Evolutionary conservation across 306 rosid species (phyloP), one percentile per base, ranked within the genome.

Genomic region (Inga laurina): DNA sequence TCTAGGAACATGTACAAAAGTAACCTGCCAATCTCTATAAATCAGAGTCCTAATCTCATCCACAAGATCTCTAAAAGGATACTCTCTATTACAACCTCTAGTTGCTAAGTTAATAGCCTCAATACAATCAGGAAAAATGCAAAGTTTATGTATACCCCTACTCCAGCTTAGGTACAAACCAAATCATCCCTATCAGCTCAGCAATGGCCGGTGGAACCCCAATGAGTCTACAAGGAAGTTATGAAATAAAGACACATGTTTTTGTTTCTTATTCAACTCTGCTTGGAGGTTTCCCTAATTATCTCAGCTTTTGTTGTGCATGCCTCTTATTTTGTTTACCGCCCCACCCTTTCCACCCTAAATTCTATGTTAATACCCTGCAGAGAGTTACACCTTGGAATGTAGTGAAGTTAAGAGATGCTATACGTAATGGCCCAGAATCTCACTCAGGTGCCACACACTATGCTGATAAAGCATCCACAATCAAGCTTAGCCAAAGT

Each of bases 371-470:
- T 39, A 61, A 75, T 76, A 69, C 81, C 62, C 32, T 90, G 82
- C 88, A 95, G 99, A 91, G 97, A 85, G 98, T 93, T 80, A 93
- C 98, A 57, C 93, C 94, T 16, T 93, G 97, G 98, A 95, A 95
- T 88, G 96, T 85, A 65, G 85, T 14, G 27, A 86, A 88, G 84
- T 83, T 95, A 83, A 91, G 96, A 86, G 86, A 90, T 62, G 92
- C 98, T 65, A 76, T 95, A 54, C 84, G 83, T 80, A 92, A 92
- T 78, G 99, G 98, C 79, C 89, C 99, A 48, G 90, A 91, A 52
- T 79, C 82, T 65, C 97, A 93, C 90, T 98, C 98, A 0, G 99
- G 99, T 77, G 99, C 99, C 46, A 95, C 96, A 62, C 96, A 90
- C 73, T 91, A 89, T 76, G 82, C 82, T 39, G 99, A 95, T 86